These are phyloP conservation scores for Ophiostoma sp. DNA, from an alignment of 2,329 filamentous ascomycete genomes.

Conservation along the genomic window DNA sequence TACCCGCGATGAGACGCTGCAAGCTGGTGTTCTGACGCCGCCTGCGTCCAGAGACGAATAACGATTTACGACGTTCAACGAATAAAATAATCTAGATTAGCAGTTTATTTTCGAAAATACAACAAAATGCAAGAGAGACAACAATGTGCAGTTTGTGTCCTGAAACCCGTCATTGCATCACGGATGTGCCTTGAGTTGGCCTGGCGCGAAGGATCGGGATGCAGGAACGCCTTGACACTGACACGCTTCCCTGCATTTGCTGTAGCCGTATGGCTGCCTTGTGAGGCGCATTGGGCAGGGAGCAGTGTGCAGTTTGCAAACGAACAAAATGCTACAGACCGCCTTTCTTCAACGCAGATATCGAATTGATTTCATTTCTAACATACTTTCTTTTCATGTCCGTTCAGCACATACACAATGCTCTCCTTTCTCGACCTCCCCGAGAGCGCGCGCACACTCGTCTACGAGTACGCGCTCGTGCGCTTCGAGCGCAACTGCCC, in stretches of 20 bases:
- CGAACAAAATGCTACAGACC: too few relatives aligned
- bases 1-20: constrained; percentile 75
- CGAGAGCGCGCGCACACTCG: neutral
- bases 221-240: neutral
- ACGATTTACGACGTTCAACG: neutral
- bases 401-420: neutral
- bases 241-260: neutral
- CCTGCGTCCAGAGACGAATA: neutral
- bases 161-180: neutral
- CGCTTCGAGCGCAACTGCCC: neutral
- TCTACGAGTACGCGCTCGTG: neutral
- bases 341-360: too few relatives aligned
- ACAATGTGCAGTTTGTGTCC: too few relatives aligned
- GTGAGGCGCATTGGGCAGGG: too few relatives aligned
- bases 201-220: neutral
- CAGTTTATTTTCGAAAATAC: neutral
- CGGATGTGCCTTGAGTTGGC: neutral
- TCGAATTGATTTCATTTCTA: too few relatives aligned
- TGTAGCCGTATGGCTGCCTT: too few relatives aligned
- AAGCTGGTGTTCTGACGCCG: constrained; percentile 5
- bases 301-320: too few relatives aligned
- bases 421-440: neutral
- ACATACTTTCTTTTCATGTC: too few relatives aligned
- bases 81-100: neutral
- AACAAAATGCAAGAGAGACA: too few relatives aligned